These are phyloP conservation scores for Polytrichum formosum DNA, from an alignment of 225 moss, liverwort and hornwort genomes.

Conservation along the genomic window DNA sequence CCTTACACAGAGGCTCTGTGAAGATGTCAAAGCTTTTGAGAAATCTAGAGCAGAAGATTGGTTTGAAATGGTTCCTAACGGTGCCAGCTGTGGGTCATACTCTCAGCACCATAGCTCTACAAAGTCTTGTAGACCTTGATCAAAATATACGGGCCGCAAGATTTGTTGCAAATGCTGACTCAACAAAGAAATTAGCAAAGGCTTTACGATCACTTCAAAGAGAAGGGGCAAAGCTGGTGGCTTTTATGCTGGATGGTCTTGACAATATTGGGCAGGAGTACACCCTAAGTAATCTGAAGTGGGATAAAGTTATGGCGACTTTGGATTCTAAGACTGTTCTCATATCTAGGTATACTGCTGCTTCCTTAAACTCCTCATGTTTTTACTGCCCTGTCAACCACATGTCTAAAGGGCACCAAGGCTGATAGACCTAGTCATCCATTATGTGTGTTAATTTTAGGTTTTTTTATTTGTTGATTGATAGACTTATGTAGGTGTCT, in stretches of 20 bases:
- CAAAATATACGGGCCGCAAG: conserved; percentile 54
- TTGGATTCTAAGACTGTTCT: conserved; percentile 22
- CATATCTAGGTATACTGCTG: conserved; percentile 40
- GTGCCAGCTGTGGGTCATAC: conserved; percentile 37
- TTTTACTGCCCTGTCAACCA: too few relatives aligned
- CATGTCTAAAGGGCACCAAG: too few relatives aligned
- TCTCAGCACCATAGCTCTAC: conserved; percentile 53
- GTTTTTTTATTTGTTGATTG: background rate
- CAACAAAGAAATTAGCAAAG: conserved; percentile 47
- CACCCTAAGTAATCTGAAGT: conserved; percentile 15
- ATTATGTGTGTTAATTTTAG: too few relatives aligned
- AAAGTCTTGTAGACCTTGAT: conserved; percentile 69
- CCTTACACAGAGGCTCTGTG: conserved; percentile 52
- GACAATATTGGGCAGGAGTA: conserved; percentile 20
- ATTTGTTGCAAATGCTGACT: conserved; percentile 43
- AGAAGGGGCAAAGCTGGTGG: conserved; percentile 63
- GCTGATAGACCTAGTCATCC: too few relatives aligned
- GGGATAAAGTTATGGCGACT: conserved; percentile 42
- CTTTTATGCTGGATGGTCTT: conserved; percentile 42
- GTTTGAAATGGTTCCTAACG: conserved; percentile 12
- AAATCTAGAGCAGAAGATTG: conserved; percentile 35
- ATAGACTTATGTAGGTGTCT: background rate
- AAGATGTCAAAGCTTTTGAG: conserved; percentile 66
- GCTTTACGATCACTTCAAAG: conserved; percentile 53
- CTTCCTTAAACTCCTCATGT: background rate